These are phyloP conservation scores for Xylaria sp. DNA, from an alignment of 2,329 filamentous ascomycete species.

Conservation along the genomic window DNA sequence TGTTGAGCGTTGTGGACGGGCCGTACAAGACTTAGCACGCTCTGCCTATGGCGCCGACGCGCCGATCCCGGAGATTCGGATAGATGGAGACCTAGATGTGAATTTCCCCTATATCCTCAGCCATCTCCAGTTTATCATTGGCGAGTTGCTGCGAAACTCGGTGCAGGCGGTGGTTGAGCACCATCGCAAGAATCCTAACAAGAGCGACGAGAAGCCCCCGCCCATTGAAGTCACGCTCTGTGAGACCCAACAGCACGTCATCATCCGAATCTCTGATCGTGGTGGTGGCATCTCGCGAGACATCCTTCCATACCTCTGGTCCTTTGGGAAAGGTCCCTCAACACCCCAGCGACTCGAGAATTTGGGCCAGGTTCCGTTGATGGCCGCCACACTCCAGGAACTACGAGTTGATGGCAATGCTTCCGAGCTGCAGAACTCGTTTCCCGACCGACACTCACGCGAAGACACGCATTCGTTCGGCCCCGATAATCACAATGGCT, in stretches of 20 bases:
- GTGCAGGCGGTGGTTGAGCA: conserved; percentile 91
- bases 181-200: conserved; percentile 58
- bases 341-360: conserved; percentile 83
- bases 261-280: conserved; percentile 94
- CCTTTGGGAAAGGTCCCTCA: conserved; percentile 92
- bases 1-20: conserved; percentile 81
- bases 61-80: conserved; percentile 80
- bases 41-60: conserved; percentile 78
- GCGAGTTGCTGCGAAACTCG: conserved; percentile 93
- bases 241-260: conserved; percentile 93
- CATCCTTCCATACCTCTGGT: conserved; percentile 91
- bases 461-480: neutral
- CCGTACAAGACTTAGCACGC: conserved; percentile 78
- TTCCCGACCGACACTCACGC: conserved; percentile 4
- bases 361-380: conserved; percentile 84
- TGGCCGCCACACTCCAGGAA: conserved; percentile 95
- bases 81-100: conserved; percentile 86
- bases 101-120: conserved; percentile 97
- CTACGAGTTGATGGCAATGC: conserved; percentile 63
- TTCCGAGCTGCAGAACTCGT: conserved; percentile 42
- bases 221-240: conserved; percentile 95
- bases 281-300: conserved; percentile 91
- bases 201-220: conserved; percentile 63
- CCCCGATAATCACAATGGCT: conserved; percentile 61
- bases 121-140: conserved; percentile 96